Conservation (phyloP, 1,284 basidiomycete species). For the Chondrostereum purpureum region DNA sequence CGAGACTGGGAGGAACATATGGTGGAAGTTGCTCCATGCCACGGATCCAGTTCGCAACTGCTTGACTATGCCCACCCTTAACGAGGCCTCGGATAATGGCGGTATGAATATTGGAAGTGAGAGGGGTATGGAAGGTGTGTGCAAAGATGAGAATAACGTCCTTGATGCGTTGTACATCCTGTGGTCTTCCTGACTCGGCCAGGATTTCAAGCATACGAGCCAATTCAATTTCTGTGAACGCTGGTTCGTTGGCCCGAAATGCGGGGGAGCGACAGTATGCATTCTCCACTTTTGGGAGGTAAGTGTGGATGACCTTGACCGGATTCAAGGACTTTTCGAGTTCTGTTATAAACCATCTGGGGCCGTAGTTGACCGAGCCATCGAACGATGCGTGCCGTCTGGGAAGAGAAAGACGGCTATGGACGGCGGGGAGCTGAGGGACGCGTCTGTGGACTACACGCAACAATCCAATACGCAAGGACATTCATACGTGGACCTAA, state of each 20-base stretch:
- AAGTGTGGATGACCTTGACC: slow-evolving; percentile 24
- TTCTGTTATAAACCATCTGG: slow-evolving; percentile 7
- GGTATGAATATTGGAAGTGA: slow-evolving; percentile 35
- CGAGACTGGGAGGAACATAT: slow-evolving; percentile 33
- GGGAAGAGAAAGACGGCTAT: neutral
- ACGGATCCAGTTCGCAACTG: slow-evolving; percentile 42
- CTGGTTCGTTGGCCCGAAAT: slow-evolving; percentile 4
- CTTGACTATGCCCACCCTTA: slow-evolving; percentile 31
- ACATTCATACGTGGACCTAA: slow-evolving; percentile 45
- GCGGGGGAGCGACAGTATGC: neutral
- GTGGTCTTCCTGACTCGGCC: slow-evolving; percentile 38
- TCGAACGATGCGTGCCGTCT: neutral
- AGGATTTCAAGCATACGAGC: slow-evolving; percentile 34
- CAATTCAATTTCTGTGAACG: slow-evolving; percentile 17
- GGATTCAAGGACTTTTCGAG: neutral
- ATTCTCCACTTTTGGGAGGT: slow-evolving; percentile 15
- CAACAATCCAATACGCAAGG: slow-evolving; percentile 31
- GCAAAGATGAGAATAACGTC: slow-evolving; percentile 42
- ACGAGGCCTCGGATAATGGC: slow-evolving; percentile 41
- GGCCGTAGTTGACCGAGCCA: neutral
- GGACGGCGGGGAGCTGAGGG: slow-evolving; percentile 4
- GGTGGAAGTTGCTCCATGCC: slow-evolving; percentile 43
- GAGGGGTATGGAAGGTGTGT: slow-evolving; percentile 34
- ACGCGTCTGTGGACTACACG: slow-evolving; percentile 24
- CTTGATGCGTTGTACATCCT: slow-evolving; percentile 43